Evolutionary conservation across 139 green algal genomes (phyloP), one percentile per base, ranked within the genome.

Genomic region (Chlorella sp.): DNA sequence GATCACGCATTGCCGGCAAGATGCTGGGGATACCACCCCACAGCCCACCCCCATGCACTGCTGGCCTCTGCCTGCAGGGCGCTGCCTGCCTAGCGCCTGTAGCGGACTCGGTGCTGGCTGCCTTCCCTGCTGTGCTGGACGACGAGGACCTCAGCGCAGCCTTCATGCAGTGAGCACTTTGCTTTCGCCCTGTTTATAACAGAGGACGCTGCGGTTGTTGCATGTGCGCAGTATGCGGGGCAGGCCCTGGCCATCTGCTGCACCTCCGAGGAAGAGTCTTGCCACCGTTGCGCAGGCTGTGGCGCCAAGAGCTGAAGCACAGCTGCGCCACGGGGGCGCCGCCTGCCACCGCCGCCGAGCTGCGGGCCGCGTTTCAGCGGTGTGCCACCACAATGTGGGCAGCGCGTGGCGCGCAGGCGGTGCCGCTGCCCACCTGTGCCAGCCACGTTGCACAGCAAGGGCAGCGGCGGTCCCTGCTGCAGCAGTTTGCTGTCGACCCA

Each of bases 71-170:
- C 51, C 69, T 38, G 36, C 78, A 83, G 78, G 78, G 62, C 38
- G 1, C 32, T 23, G 63, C 60, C n/a, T 69, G 28, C 12, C 62
- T 78, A 21, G 80, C 80, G 36, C 55, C 68, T 5, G 55, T 30
- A 32, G 36, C 68, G 13, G 80, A 79, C 55, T 32, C 69, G 3
- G 68, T 38, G 55, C 80, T 85, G 32, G 80, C 80, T 6, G 17
- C 21, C 15, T 72, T 85, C 26, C 80, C 69, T 2, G 38, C 34
- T 15, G 39, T 85, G 9, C 47, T 85, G 68, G 68, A 71, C 11
- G 80, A 85, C 21, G 60, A 70, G 23, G 80, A 85, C 68, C 68
- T 85, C 34, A 34, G 51, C 2, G 47, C n/a, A 2, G 56, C 69
- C n/a, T 85, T 85, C 80, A 64, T 80, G 13, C n/a, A 18, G 68